phyloP scores from a whole-genome alignment of 2,329 filamentous ascomycete genomes.

The Paraphoma chrysanthemicola region DNA sequence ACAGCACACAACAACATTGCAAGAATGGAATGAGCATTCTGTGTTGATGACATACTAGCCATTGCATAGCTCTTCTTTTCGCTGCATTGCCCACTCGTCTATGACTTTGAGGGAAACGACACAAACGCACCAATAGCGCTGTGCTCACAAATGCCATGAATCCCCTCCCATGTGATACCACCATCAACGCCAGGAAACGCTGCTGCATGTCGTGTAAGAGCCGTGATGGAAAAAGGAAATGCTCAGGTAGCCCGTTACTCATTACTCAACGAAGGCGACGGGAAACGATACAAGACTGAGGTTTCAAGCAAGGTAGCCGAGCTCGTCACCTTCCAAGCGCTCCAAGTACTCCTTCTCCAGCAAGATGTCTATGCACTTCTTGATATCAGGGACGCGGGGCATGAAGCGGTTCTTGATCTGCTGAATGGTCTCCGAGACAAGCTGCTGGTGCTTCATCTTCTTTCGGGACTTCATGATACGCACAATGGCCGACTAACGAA shows the following conservation, averaged over 20 bases:
- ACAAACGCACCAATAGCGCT: not conserved
- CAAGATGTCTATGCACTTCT: constrained; percentile 98
- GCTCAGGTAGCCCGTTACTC: constrained; percentile 3
- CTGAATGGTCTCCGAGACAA: constrained; percentile 93
- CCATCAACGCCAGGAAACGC: not conserved
- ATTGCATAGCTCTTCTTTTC: too few species aligned
- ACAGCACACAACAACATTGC: too few species aligned
- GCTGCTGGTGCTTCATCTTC: constrained; percentile 95
- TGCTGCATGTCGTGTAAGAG: not conserved
- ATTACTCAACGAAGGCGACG: not conserved
- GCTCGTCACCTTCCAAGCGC: constrained; percentile 89
- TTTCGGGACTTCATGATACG: constrained; percentile 99
- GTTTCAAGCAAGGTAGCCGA: constrained; percentile 85
- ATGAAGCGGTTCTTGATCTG: constrained; percentile 94
- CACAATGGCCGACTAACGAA: constrained; percentile 86
- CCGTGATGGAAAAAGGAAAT: not conserved
- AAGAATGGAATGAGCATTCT: too few species aligned
- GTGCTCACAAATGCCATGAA: not conserved
- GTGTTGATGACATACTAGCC: too few species aligned
- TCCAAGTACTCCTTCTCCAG: constrained; percentile 99
- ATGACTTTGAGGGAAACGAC: not conserved
- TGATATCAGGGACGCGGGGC: constrained; percentile 93
- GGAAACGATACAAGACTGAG: not conserved
- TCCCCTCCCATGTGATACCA: not conserved
- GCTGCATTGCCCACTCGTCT: not conserved